Base-by-base conservation (phyloP, 176 grass and related monocot species). In the Triticum monococcum region DNA sequence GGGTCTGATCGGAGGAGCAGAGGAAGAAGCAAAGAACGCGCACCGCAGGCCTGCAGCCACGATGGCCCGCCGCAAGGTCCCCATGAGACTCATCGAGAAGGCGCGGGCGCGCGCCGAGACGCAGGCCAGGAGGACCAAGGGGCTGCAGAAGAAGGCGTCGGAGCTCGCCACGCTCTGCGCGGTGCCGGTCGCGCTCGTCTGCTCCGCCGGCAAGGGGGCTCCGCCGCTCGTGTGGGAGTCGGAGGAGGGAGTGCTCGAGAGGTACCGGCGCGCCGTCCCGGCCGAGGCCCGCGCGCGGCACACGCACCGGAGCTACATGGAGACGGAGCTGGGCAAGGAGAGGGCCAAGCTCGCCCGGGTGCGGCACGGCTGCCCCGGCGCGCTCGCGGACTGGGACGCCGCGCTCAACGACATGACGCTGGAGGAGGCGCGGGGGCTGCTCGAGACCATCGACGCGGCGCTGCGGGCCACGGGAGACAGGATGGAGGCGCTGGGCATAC, bases 121-220 rank as follows among this genome's bases (percentile, higher is more conserved):
- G 41, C 64, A 54, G 66, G 28, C 2, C 28, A 48, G 28, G 87
- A 56, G 87, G 20, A 54, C 37, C 75, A 41, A 38, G 31, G 30
- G 40, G 18, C 57, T 89, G 4, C 64, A 1, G 57, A 74, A 66
- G 38, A 88, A 72, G 81, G 81, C 81, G 26, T 0, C 3, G 1
- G 74, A 88, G 67, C 87, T 89, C 54, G 12, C 65, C 11, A 7
- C 25, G 10, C 81, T 88, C 37, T 88, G 87, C 81, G 54, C 26
- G 13, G 65, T 84, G 37, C 74, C 56, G 1, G 81, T 89, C 22
- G 87, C 75, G 66, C 5, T 84, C 37, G 75, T 89, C 66, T 78
- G 43, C 38, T 41, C 38, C 30, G 54, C 2, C 26, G 33, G 8
- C 33, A 20, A 2, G 16, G 56, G 37, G 37, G 79, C 50, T 18